phyloP scores from a whole-genome alignment of 352 stramenopile species.

The Globisporangium middletonii region DNA sequence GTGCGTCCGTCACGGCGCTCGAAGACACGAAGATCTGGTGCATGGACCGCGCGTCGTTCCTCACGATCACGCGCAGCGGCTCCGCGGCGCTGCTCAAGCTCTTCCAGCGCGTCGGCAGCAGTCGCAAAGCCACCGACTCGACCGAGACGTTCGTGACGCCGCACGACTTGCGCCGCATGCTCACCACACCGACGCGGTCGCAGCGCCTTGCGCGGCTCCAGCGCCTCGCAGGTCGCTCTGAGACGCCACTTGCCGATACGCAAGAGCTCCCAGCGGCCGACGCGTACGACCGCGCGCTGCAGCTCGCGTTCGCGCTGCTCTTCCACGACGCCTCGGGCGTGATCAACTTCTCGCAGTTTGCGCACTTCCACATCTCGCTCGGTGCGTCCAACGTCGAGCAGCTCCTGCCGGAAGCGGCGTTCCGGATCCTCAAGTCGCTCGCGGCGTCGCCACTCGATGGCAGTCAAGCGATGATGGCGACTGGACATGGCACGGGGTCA shows the following conservation, averaged over 20 bases:
- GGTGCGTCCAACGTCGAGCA: conserved; percentile 65
- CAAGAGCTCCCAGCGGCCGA: conserved; percentile 14
- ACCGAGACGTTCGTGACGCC: conserved; percentile 60
- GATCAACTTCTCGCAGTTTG: conserved; percentile 87
- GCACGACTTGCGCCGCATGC: conserved; percentile 50
- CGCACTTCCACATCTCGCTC: conserved; percentile 82
- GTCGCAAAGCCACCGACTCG: conserved; percentile 18
- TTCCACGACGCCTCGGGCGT: conserved; percentile 68
- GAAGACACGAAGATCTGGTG: conserved; percentile 92
- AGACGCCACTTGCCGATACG: conserved; percentile 1
- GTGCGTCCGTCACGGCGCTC: conserved; percentile 84
- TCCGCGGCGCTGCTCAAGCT: conserved; percentile 71
- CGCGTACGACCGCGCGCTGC: conserved; percentile 46
- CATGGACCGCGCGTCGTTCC: conserved; percentile 84
- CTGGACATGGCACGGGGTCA: conserved; percentile 19
- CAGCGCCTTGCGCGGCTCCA: conserved; percentile 1
- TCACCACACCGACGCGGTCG: conserved; percentile 22
- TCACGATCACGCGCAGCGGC: conserved; percentile 79
- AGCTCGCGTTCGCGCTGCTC: conserved; percentile 59
- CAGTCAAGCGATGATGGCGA: conserved; percentile 9
- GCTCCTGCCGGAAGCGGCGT: conserved; percentile 66
- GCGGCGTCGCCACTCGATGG: neutral
- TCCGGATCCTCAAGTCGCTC: conserved; percentile 62
- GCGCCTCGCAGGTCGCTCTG: conserved; percentile 13
- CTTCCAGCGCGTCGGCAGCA: conserved; percentile 60